Conservation (phyloP, 352 stramenopile genomes). For the Phytopythium delawarense region DNA sequence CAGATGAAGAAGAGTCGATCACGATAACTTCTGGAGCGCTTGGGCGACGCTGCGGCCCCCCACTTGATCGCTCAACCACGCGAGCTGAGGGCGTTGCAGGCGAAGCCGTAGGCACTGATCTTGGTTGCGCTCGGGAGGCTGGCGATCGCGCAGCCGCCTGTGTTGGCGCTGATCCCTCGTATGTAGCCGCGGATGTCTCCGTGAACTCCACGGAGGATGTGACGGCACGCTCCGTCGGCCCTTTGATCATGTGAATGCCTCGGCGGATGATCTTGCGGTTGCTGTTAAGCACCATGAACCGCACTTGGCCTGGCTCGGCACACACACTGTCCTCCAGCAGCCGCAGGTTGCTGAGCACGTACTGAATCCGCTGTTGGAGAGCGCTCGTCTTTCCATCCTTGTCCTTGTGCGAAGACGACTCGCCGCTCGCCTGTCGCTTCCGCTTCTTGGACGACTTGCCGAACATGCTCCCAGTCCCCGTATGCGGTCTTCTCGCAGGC, state of each 20-base stretch:
- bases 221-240: slow-evolving; percentile 8
- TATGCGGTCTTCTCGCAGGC: neutral
- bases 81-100: neutral
- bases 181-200: slow-evolving; percentile 7
- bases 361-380: slow-evolving; percentile 42
- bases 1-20: slow-evolving; percentile 13
- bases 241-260: slow-evolving; percentile 35
- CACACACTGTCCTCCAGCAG: slow-evolving; percentile 33
- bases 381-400: slow-evolving; percentile 30
- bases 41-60: slow-evolving; percentile 10
- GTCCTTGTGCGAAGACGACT: slow-evolving; percentile 12
- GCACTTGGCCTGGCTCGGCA: slow-evolving; percentile 39
- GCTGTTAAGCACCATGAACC: slow-evolving; percentile 38
- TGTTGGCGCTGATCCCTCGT: neutral
- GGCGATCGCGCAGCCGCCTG: neutral
- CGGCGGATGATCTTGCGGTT: slow-evolving; percentile 29
- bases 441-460: slow-evolving; percentile 19
- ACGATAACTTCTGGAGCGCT: slow-evolving; percentile 17
- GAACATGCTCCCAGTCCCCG: neutral
- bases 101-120: neutral
- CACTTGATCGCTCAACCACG: neutral
- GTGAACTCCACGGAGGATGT: slow-evolving; percentile 12
- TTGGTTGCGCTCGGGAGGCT: neutral
- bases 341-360: slow-evolving; percentile 45
- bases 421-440: slow-evolving; percentile 16